Evolutionary conservation across 2,329 filamentous ascomycete species (phyloP), one percentile per base, ranked within the genome.

Genomic region (Beauveria sp.): DNA sequence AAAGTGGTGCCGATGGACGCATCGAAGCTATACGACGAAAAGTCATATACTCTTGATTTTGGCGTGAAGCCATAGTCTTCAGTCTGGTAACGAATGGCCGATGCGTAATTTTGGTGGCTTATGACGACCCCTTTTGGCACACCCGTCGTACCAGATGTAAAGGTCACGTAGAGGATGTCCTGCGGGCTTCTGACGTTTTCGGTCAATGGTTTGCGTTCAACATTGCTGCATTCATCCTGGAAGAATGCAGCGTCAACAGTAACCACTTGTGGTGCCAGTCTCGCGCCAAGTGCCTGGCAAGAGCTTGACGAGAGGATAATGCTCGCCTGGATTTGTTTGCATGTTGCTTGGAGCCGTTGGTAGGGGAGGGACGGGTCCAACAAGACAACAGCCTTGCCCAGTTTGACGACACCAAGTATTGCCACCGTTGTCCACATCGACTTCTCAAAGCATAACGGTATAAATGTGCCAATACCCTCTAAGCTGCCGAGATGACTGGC

Each of bases 341-440:
- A 24, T 1, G 66, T 60, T 7, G 14, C 8, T 26, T 63, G 54
- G 5, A 65, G 62, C 2, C 64, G 61, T 14, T 64, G 22, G 18
- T 60, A 40, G 0, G 67, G 63, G 2, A 62, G 62, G 12, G 57
- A 60, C 38, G 67, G 68, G 59, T 73, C 71, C 16, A 74, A 63
- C 20, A 69, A 68, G 0, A 72, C 69, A 31, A 72, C 72, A 0
- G 69, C 71, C 3, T 67, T 72, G 3, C 73, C 73, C 0, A 71
- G 61, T 60, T 71, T 73, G 49, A 72, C 66, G 9, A 73, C 64
- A 0, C 66, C 72, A 0, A 74, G 55, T 57, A 73, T 70, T 6
- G 67, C 65, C 3, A 73, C 67, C 2, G 69, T 56, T 2, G 68
- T 66, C 65, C 64, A 68, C 1, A 61, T 59, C 0, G 67, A 71